phyloP scores from a whole-genome alignment of 352 stramenopile species.

The Phytopythium chamaehyphon region DNA sequence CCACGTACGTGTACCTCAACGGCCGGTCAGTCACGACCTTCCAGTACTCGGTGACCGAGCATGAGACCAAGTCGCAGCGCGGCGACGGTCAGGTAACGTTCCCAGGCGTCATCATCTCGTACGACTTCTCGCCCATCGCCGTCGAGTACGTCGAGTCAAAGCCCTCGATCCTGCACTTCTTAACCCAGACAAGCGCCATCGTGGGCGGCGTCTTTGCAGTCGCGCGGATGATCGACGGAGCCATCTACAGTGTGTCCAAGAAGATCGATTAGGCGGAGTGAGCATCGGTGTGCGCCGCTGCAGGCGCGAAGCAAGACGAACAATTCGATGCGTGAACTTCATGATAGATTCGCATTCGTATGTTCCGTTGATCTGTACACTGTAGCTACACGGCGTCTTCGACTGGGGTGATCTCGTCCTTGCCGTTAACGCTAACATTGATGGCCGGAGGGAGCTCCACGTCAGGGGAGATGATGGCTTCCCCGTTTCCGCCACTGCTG shows the following conservation, averaged over 20 bases:
- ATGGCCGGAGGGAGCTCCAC: too few relatives aligned
- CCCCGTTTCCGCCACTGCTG: conserved; percentile 6
- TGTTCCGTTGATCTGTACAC: too few relatives aligned
- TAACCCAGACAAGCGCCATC: conserved; percentile 86
- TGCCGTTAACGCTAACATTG: too few relatives aligned
- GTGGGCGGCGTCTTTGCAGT: conserved; percentile 85
- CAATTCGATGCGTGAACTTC: not conserved
- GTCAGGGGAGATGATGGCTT: too few relatives aligned
- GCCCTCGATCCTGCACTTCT: conserved; percentile 78
- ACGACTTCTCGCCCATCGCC: conserved; percentile 88
- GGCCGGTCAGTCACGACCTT: conserved; percentile 63
- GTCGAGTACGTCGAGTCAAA: conserved; percentile 87
- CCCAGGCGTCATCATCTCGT: conserved; percentile 84
- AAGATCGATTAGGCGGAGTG: conserved; percentile 65
- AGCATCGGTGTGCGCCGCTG: not conserved
- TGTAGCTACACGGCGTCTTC: conserved; percentile 17
- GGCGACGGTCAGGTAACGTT: conserved; percentile 62
- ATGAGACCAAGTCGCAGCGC: conserved; percentile 42
- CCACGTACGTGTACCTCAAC: conserved; percentile 80
- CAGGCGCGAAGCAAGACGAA: too few relatives aligned
- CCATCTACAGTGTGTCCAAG: conserved; percentile 88
- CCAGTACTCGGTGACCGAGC: conserved; percentile 88
- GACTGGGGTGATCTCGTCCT: conserved; percentile 2
- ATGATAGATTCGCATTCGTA: too few relatives aligned
- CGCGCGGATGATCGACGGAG: conserved; percentile 80